phyloP scores from a whole-genome alignment of 2,329 filamentous ascomycete species.

The Ophiostoma quercus region DNA sequence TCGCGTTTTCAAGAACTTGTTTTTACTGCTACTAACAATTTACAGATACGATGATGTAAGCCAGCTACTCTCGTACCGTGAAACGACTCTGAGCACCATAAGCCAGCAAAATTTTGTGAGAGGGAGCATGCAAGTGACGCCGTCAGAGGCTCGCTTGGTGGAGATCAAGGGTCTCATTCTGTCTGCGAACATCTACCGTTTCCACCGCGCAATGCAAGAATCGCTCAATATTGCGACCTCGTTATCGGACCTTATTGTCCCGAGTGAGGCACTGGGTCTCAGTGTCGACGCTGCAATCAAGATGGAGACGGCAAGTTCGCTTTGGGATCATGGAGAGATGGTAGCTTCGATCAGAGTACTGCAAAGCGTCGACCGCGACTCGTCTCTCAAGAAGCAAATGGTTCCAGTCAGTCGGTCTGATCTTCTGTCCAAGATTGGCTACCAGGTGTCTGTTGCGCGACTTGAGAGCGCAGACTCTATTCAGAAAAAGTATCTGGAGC shows the following conservation, averaged over 20 bases:
- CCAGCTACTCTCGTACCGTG: slow-evolving; percentile 73
- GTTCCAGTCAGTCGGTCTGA: slow-evolving; percentile 70
- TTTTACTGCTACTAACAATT: background rate
- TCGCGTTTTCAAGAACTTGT: background rate
- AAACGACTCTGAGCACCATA: slow-evolving; percentile 75
- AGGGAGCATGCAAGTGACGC: slow-evolving; percentile 54
- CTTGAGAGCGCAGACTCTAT: slow-evolving; percentile 89
- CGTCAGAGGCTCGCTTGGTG: slow-evolving; percentile 59
- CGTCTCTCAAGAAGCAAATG: slow-evolving; percentile 60
- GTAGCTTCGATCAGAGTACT: slow-evolving; percentile 84
- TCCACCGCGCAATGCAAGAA: slow-evolving; percentile 77
- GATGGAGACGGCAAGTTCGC: slow-evolving; percentile 78
- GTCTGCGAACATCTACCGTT: slow-evolving; percentile 69
- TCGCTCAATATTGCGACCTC: slow-evolving; percentile 80
- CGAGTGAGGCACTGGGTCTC: slow-evolving; percentile 66
- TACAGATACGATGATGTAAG: slow-evolving; percentile 63
- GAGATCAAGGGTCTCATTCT: slow-evolving; percentile 74
- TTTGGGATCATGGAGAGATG: slow-evolving; percentile 94
- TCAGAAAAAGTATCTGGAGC: slow-evolving; percentile 76
- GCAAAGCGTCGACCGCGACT: slow-evolving; percentile 61
- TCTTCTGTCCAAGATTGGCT: slow-evolving; percentile 78
- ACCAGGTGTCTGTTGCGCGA: slow-evolving; percentile 82
- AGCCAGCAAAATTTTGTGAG: slow-evolving; percentile 63
- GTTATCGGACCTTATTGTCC: slow-evolving; percentile 68
- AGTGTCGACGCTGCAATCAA: slow-evolving; percentile 71